phyloP scores from a whole-genome alignment of 441 rosid genomes.

The Corymbia citriodora region DNA sequence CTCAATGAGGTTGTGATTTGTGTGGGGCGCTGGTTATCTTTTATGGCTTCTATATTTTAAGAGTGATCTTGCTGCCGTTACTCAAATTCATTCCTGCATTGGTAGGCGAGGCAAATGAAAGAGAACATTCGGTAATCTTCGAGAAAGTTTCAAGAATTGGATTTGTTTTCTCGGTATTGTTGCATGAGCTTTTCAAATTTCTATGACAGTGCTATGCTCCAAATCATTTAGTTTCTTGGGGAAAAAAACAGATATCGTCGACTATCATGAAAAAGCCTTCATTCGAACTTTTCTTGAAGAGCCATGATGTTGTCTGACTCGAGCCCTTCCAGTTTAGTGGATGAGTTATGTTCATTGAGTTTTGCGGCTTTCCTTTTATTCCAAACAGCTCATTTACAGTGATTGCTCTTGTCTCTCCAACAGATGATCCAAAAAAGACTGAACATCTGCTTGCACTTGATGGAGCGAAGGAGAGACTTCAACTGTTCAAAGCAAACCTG shows the following conservation, averaged over 20 bases:
- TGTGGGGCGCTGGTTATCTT: neutral
- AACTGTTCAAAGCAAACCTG: slow-evolving; percentile 33
- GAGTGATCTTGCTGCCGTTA: neutral
- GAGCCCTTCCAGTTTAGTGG: neutral
- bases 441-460: slow-evolving; percentile 33
- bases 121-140: neutral
- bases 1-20: neutral
- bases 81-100: neutral
- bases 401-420: neutral
- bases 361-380: neutral
- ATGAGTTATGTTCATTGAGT: neutral
- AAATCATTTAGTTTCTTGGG: neutral
- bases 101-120: neutral
- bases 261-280: neutral
- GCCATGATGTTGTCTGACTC: neutral
- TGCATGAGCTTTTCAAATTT: neutral
- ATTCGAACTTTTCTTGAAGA: neutral
- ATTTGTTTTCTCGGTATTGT: neutral
- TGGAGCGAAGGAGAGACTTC: slow-evolving; percentile 15
- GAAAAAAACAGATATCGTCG: neutral
- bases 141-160: neutral
- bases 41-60: neutral
- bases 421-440: slow-evolving; percentile 40
- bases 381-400: neutral
- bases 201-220: neutral